Conservation (phyloP, 1,284 basidiomycete genomes). For the Chalciporus sp. region DNA sequence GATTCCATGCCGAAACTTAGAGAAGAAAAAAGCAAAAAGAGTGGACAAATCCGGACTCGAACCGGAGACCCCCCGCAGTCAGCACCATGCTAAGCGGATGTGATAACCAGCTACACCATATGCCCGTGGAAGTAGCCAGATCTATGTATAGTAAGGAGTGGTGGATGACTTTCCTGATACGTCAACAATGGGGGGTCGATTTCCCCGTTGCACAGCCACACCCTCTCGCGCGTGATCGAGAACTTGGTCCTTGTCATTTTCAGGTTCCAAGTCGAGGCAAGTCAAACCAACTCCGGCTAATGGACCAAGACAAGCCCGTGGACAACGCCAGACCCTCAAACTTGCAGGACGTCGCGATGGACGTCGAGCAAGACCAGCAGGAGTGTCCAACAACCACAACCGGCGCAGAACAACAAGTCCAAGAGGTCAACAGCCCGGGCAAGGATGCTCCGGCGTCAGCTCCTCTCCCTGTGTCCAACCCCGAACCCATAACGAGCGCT, state of each 20-base stretch:
- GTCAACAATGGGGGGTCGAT: not conserved
- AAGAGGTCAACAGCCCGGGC: not conserved
- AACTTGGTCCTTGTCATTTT: conserved; percentile 29
- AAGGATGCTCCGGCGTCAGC: not conserved
- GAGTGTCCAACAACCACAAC: conserved; percentile 1
- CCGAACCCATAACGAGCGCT: conserved; percentile 13
- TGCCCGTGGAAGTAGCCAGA: conserved; percentile 20
- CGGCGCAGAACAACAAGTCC: not conserved
- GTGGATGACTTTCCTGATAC: not conserved
- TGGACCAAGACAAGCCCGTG: conserved; percentile 25
- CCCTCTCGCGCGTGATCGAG: conserved; percentile 27
- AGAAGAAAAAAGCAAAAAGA: conserved; percentile 7
- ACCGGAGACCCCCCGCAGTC: conserved; percentile 42
- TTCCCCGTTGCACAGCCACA: conserved; percentile 23
- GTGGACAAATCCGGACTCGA: conserved; percentile 43
- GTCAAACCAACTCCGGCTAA: conserved; percentile 13
- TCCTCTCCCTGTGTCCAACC: conserved; percentile 4
- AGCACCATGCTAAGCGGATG: conserved; percentile 40
- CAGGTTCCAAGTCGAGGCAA: conserved; percentile 17
- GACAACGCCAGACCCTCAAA: not conserved
- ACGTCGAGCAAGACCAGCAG: conserved; percentile 19
- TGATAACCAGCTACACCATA: conserved; percentile 49
- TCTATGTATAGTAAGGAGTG: too few species aligned
- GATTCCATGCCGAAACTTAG: too few species aligned
- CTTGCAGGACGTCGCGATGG: conserved; percentile 20